phyloP scores from a whole-genome alignment of 768 basidiomycete species.

The Pleurotus salmoneostramineus region DNA sequence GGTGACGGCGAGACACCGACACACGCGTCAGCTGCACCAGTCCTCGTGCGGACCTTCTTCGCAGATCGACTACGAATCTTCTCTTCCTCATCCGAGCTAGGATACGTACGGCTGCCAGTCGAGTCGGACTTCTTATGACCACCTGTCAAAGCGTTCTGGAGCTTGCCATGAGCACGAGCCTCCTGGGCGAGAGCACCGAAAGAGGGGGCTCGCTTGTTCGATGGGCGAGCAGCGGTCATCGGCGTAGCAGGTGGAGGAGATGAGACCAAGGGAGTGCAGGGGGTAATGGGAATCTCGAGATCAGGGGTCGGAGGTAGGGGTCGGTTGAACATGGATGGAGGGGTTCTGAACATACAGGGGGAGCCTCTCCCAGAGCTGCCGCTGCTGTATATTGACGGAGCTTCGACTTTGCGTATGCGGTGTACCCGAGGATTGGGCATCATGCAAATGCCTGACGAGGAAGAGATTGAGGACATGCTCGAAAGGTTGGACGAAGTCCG shows the following conservation, averaged over 20 bases:
- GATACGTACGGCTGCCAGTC: constrained; percentile 25
- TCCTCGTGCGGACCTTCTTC: constrained; percentile 54
- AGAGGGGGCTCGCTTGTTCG: constrained; percentile 55
- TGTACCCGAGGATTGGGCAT: constrained; percentile 48
- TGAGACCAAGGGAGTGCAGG: neutral
- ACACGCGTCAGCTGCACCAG: constrained; percentile 12
- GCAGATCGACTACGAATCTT: constrained; percentile 52
- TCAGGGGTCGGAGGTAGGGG: constrained; percentile 6
- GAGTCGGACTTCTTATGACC: constrained; percentile 29
- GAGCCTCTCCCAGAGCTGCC: constrained; percentile 4
- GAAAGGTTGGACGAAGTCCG: constrained; percentile 43
- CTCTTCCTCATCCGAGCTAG: constrained; percentile 78
- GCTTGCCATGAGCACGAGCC: constrained; percentile 10
- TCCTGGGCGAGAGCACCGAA: constrained; percentile 40
- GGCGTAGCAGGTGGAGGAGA: constrained; percentile 16
- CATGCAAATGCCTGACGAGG: constrained; percentile 34
- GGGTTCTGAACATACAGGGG: neutral
- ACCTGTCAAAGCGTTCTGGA: constrained; percentile 6
- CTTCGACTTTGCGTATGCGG: constrained; percentile 45
- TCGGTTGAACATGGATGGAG: constrained; percentile 2
- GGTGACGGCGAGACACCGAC: constrained; percentile 18
- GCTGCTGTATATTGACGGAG: constrained; percentile 17
- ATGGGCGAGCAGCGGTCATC: constrained; percentile 9
- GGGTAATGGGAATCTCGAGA: neutral
- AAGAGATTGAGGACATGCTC: constrained; percentile 35